Base-by-base conservation (phyloP, 2,329 filamentous ascomycete genomes). In the Colletotrichum viniferum region DNA sequence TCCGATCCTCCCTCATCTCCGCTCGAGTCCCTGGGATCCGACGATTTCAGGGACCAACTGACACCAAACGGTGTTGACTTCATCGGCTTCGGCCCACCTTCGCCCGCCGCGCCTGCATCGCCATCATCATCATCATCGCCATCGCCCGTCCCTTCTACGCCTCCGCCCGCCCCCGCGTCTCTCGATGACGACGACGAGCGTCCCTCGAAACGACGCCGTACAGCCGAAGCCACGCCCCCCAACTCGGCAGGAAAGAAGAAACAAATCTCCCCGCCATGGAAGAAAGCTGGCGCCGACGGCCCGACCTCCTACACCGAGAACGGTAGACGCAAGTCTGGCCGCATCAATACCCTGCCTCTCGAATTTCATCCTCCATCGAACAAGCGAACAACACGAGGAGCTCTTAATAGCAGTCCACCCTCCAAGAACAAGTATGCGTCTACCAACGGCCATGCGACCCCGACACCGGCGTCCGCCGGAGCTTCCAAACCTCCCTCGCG, bases 261-360 rank as follows among this genome's bases (percentile, higher is more conserved):
- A 85, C 86, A 87, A 69, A 88, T 90, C 76, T 98, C 96, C 77
- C 97, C 97, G 78, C 97, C 97, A 26, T 99, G 97, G 97, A 98
- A 97, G 87, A 95, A 92, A 81, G 90, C 94, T 77, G 90, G 90
- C 74, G 95, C 94, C 55, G 94, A 98, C 32, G 97, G 97, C 0
- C 97, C 97, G 26, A 97, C 96, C 5, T 94, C 94, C 1, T 96
- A 97, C 82, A 90, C 94, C 61, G 91, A 90, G 86, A 94, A 90
- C 90, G 95, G 94, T 64, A 90, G 90, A 77, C 89, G 92, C 76
- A 93, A 92, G 80, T 94, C 92, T 26, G 91, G 91, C 55, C 89
- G 92, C 76, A 91, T 92, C 79, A 93, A 94, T 80, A 82, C 82
- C 4, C 80, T 92, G 16, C 90, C 90, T 21, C 76, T 89, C 34